Evolutionary conservation across 2,329 filamentous ascomycete species (phyloP).

Genomic region (Alternaria dauci): DNA sequence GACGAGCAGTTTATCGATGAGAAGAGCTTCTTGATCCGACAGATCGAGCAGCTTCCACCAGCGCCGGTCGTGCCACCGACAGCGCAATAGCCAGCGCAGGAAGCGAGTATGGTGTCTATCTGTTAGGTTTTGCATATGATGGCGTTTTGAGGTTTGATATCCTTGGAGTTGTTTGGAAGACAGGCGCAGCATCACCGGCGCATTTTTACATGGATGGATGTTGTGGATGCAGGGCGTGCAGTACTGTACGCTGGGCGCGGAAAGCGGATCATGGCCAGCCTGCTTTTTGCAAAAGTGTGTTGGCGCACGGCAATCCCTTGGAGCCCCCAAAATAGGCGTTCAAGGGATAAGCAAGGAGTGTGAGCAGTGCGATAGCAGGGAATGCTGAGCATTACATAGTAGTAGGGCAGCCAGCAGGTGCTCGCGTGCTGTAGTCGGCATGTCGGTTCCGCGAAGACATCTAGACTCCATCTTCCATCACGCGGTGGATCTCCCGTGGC

Average conservation of each 20-base stretch:
- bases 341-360: neutral
- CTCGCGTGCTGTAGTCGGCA: conserved; percentile 14
- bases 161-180: conserved; percentile 7
- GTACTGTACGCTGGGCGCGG: neutral
- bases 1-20: conserved; percentile 99
- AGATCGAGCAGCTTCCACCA: conserved; percentile 69
- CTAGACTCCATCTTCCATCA: conserved; percentile 10
- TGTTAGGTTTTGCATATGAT: conserved; percentile 15
- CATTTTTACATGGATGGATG: conserved; percentile 1
- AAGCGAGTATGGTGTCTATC: neutral
- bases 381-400: neutral
- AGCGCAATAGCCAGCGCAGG: conserved; percentile 20
- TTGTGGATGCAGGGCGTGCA: conserved; percentile 1
- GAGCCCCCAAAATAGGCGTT: neutral
- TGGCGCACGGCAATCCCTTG: neutral
- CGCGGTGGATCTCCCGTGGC: conserved; percentile 12
- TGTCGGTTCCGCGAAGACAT: neutral
- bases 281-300: conserved; percentile 3
- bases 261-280: neutral
- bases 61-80: conserved; percentile 37
- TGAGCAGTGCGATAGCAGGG: neutral
- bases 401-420: neutral
- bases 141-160: conserved; percentile 19
- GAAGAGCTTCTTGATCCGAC: conserved; percentile 94
- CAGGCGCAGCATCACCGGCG: conserved; percentile 11